Base-by-base conservation (phyloP, 352 stramenopile species). In the Globisporangium megalacanthum region DNA sequence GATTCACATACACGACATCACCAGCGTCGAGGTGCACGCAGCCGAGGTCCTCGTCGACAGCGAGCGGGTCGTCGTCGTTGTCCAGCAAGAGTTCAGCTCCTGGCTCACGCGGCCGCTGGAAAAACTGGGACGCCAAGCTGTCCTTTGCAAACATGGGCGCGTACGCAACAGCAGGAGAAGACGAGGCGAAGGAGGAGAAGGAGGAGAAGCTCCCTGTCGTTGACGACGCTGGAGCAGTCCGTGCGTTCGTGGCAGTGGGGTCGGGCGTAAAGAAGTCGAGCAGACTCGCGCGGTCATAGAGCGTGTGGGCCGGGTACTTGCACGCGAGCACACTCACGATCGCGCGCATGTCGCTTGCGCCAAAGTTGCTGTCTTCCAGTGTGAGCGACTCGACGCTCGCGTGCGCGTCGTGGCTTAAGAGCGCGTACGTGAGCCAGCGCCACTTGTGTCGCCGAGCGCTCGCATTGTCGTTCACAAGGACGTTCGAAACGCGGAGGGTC, bases 391-490 rank as follows among this genome's bases (percentile, higher is more conserved):
- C 48, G 48, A 52, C 48, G n/a, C 48, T 20, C 15, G 48, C 19
- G 5, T 5, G 13, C 14, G 48, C 4, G 11, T 19, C 48, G 13
- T 41, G 37, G 25, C 48, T 52, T 6, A 52, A 22, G 15, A 52
- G 25, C 13, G 48, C 48, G 48, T 52, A 52, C 25, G 25, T 52
- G 48, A 52, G 48, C 48, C 48, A 52, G 22, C 19, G 48, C 48
- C 48, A 52, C 25, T 41, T 52, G 13, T 42, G 19, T 7, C 9
- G 31, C 25, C 48, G 48, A 29, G 25, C 15, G 48, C 15, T 11
- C 17, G 37, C 48, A 6, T 20, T 22, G 14, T 41, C 48, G 17
- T 20, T 37, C 14, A 25, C 9, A 6, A 52, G 33, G 14, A 52
- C 15, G 25, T 41, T 41, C 2, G 11, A 7, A 7, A 52, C 6